Evolutionary conservation across 192 early-diverging fungal genomes (phyloP), one percentile per base, ranked within the genome.

Genomic region (Backusella macrospora): DNA sequence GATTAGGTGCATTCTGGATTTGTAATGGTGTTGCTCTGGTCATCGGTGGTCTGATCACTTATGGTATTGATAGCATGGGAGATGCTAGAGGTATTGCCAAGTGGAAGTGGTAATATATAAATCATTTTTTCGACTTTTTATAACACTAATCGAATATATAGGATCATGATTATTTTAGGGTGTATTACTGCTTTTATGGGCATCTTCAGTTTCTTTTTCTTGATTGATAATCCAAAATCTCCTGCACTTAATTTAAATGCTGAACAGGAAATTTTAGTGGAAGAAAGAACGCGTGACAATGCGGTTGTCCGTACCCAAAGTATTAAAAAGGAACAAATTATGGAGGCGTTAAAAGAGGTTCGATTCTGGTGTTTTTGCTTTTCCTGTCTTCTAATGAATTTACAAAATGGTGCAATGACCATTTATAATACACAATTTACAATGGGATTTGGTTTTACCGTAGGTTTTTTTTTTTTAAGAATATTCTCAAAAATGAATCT

Each of bases 121-220:
- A 21, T 26, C 7, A 21, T 44, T 42, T 66, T 43, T 18, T 44
- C 21, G 1, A 21, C 10, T 23, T 9, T 44, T 44, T 29, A 34
- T n/a, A 15, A 18, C n/a, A n/a, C n/a, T n/a, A n/a, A n/a, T n/a
- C n/a, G n/a, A n/a, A n/a, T n/a, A n/a, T n/a, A n/a, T n/a, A n/a
- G 48, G 48, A 62, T 78, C 12, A 70, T 78, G 77, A 78, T 78
- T 65, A 78, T 78, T 39, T 68, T 78, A 43, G 77, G 77, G 9
- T 46, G 55, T 16, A 38, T 65, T 34, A 78, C 77, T 23, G 47
- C 52, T 47, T 15, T 62, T 16, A 70, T 73, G 48, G 77, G 77
- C 29, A 1, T 70, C 6, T 14, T 78, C 18, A 62, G 55, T 23
- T 73, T 78, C 44, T 73, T 78, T 37, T 73, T 67, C 12, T 55